Evolutionary conservation across 768 basidiomycete species (phyloP).

Genomic region (Epithele typhae): DNA sequence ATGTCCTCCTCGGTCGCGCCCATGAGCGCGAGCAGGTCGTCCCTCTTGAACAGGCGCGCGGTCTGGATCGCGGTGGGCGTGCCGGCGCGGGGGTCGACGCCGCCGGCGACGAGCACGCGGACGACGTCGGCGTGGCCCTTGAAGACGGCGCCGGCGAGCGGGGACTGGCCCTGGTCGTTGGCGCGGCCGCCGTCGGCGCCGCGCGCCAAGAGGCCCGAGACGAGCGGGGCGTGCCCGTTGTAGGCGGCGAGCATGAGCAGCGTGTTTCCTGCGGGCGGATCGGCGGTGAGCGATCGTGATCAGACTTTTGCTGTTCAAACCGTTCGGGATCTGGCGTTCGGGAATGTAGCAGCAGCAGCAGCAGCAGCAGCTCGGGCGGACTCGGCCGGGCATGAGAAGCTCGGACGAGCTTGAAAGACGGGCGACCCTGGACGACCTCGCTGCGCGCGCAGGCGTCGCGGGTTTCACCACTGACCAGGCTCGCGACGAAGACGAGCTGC

Average conservation of each 20-base stretch:
- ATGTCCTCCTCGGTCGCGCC: slow-evolving; percentile 57
- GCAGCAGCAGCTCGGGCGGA: no score
- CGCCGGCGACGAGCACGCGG: slow-evolving; percentile 40
- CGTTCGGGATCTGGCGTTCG: no score
- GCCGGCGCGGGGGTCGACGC: slow-evolving; percentile 63
- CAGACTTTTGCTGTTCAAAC: not conserved
- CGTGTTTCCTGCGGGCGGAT: slow-evolving; percentile 57
- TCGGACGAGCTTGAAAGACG: no score
- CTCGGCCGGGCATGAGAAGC: no score
- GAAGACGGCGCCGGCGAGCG: slow-evolving; percentile 75
- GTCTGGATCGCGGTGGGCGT: slow-evolving; percentile 65
- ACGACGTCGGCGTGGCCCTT: slow-evolving; percentile 66
- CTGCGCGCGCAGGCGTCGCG: no score
- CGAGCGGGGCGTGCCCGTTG: slow-evolving; percentile 54
- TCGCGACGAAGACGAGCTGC: no score
- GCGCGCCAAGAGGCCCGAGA: slow-evolving; percentile 46
- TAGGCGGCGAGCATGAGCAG: slow-evolving; percentile 78
- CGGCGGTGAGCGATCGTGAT: not conserved
- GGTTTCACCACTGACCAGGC: not conserved
- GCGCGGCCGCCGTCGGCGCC: slow-evolving; percentile 63
- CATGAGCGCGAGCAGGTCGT: slow-evolving; percentile 49
- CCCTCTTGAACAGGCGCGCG: slow-evolving; percentile 63
- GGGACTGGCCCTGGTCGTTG: slow-evolving; percentile 71
- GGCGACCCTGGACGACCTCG: no score
- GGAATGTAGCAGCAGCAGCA: no score